Conservation (phyloP, 768 basidiomycete genomes). For the Mycena indigotica region DNA sequence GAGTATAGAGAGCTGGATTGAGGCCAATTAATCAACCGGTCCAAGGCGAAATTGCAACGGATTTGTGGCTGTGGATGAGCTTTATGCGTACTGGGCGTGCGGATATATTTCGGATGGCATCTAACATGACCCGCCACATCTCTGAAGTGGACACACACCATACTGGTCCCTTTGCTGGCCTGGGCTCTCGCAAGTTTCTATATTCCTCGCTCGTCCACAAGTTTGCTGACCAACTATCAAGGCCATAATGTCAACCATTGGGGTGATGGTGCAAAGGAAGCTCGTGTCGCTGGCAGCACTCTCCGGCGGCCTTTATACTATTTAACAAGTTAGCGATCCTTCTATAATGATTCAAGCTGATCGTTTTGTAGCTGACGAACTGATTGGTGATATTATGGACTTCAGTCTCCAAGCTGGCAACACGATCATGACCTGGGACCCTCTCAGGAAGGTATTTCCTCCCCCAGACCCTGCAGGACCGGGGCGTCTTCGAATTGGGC, state of each 20-base stretch:
- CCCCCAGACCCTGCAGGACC: constrained; percentile 39
- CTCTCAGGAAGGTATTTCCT: constrained; percentile 39
- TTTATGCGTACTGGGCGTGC: constrained; percentile 42
- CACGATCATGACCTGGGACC: constrained; percentile 43
- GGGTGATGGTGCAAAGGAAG: constrained; percentile 45
- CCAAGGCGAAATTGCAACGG: constrained; percentile 27
- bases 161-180: constrained; percentile 38
- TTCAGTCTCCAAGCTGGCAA: constrained; percentile 37
- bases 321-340: constrained; percentile 31
- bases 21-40: no score
- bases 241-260: constrained; percentile 43
- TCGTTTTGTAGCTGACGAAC: constrained; percentile 34
- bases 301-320: constrained; percentile 41
- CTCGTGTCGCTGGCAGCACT: constrained; percentile 37
- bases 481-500: constrained; percentile 39
- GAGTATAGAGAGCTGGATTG: no score
- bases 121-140: constrained; percentile 40
- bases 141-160: constrained; percentile 41
- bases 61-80: constrained; percentile 43
- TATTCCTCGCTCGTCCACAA: no score
- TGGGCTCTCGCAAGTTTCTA: constrained; percentile 27
- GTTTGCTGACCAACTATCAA: no score
- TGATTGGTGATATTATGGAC: constrained; percentile 43
- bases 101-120: constrained; percentile 38
- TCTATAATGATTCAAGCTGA: no score